These are phyloP conservation scores for Sonneratia caseolaris DNA, from an alignment of 345 rosid genomes.

Conservation along the genomic window DNA sequence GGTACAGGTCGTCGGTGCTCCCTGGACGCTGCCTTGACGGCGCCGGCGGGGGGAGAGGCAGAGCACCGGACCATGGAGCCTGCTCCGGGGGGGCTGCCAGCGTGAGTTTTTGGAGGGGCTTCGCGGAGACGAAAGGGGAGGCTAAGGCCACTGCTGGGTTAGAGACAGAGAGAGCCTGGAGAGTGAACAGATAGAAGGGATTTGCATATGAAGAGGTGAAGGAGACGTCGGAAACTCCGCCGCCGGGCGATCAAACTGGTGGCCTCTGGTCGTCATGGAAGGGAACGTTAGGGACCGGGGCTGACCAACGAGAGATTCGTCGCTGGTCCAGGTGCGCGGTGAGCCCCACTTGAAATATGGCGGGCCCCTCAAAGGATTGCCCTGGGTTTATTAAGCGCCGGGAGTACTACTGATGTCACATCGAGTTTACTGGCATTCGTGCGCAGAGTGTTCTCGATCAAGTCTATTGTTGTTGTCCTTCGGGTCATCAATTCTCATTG, in stretches of 20 bases:
- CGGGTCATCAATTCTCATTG: too few species aligned
- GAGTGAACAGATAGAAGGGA: conserved; percentile 2
- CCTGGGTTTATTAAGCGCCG: too few species aligned
- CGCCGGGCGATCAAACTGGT: conserved; percentile 7
- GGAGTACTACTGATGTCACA: too few species aligned
- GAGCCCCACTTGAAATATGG: too few species aligned
- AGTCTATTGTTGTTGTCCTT: too few species aligned
- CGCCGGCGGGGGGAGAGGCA: conserved; percentile 20
- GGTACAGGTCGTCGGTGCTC: conserved; percentile 62
- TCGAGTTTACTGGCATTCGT: too few species aligned
- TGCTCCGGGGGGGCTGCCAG: conserved; percentile 22
- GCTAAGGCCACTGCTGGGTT: conserved; percentile 43
- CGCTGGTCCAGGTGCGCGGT: too few species aligned
- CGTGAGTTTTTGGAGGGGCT: conserved; percentile 16
- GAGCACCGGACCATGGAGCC: conserved; percentile 40
- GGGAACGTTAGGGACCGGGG: not conserved
- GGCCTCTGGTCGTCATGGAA: conserved; percentile 6
- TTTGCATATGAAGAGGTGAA: not conserved
- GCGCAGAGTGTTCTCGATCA: too few species aligned
- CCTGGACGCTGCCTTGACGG: conserved; percentile 10
- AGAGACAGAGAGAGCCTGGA: not conserved
- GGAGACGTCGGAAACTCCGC: conserved; percentile 16
- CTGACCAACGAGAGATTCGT: too few species aligned
- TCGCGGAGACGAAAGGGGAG: conserved; percentile 29
- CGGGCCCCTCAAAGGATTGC: too few species aligned